Evolutionary conservation across 163 green algal genomes (phyloP).

Genomic region (Scenedesmus sp.): DNA sequence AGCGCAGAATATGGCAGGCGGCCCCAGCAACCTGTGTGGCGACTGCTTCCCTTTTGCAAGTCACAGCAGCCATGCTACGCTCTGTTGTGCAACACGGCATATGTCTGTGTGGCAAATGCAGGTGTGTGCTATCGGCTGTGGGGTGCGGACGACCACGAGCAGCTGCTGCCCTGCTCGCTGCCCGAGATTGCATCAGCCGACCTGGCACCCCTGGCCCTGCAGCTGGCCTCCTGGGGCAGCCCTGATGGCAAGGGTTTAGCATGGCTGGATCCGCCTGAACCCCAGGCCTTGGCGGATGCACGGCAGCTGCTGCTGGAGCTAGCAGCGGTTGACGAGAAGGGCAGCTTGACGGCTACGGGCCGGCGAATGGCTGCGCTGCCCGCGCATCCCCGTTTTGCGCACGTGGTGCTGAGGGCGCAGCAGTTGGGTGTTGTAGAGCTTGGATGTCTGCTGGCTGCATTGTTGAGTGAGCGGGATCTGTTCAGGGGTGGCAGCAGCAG

Average conservation of each 20-base stretch:
- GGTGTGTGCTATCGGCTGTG: constrained; percentile 76
- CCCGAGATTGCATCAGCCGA: constrained; percentile 73
- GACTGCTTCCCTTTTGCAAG: no score
- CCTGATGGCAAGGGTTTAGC: constrained; percentile 42
- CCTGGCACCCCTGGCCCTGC: constrained; percentile 69
- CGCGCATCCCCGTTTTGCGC: constrained; percentile 68
- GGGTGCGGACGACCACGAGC: constrained; percentile 44
- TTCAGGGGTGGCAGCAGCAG: constrained; percentile 50
- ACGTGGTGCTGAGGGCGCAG: constrained; percentile 59
- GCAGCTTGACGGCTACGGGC: constrained; percentile 48
- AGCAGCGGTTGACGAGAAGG: constrained; percentile 57
- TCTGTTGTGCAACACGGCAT: background rate
- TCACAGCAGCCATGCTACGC: background rate
- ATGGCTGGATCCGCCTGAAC: constrained; percentile 71
- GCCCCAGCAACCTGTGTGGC: background rate
- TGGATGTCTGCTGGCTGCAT: constrained; percentile 65
- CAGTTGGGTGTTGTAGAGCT: constrained; percentile 50
- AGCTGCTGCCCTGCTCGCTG: constrained; percentile 52
- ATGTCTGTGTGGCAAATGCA: background rate
- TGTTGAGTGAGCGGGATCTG: constrained; percentile 72
- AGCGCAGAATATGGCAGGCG: no score
- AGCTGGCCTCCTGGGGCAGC: constrained; percentile 68
- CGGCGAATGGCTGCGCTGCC: constrained; percentile 60
- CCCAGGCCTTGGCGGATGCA: constrained; percentile 43
- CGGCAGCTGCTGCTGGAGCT: constrained; percentile 61